Base-by-base conservation (phyloP, 2,329 filamentous ascomycete genomes). In the Pseudocercospora pini-densiflorae region DNA sequence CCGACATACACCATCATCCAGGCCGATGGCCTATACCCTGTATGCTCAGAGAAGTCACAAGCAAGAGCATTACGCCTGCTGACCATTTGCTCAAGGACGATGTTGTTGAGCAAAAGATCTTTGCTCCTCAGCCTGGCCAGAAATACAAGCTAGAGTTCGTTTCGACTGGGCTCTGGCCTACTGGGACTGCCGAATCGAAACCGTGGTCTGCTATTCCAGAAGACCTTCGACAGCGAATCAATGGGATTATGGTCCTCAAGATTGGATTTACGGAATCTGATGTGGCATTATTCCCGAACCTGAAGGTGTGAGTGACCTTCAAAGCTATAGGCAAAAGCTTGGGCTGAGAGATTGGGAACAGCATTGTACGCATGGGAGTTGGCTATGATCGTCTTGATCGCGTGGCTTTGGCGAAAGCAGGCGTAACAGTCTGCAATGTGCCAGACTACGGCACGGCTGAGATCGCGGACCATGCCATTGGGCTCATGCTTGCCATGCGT, bases 401-500 rank as follows among this genome's bases (percentile, higher is more conserved):
- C 14, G 59, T 65, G 5, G 72, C 75, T 10, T 55, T 75, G 19
- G 73, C 73, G 1, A 72, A 69, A 36, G 57, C 51, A 24, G 67
- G 68, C 24, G 67, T 75, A 4, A 75, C 67, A 12, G 74, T 76
- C 12, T 75, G 73, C 65, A 76, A 76, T 53, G 74, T 76, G 1
- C 73, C 71, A n/a, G 75, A 77, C 63, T 77, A 77, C 59, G 75
- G 75, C 3, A 75, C 75, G 7, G 72, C 73, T 36, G 75, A 77
- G 21, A 75, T 77, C 19, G 75, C 75, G 2, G 75, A 77, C 47
- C 75, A 77, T 59, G 74, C 75, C 31, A 69, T 77, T 16, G 74
- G 70, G 9, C 71, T 77, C 2, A 70, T 72, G 58, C 66, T 77
- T 5, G 66, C 74, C 7, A 63, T 77, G 61, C 69, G 75, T 5